Conservation (phyloP, 75 land plant genomes). For the Cryptomeria japonica region DNA sequence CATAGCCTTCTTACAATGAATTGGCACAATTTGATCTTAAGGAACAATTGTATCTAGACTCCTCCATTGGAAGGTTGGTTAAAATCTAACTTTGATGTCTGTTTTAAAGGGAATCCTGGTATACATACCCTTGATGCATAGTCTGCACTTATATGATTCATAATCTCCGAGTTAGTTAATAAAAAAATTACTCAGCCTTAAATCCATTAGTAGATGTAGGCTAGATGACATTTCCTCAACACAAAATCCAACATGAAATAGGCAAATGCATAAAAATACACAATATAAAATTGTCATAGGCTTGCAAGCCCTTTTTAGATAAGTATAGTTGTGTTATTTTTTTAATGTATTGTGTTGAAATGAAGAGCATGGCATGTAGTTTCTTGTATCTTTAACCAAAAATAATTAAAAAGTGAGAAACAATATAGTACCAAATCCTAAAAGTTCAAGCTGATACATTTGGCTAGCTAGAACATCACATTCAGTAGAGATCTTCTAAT, state of each 20-base stretch:
- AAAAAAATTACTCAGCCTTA: background rate
- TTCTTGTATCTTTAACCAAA: background rate
- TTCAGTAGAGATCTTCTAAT: background rate
- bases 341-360: background rate
- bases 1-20: too few species aligned
- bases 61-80: too few species aligned
- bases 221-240: background rate
- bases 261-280: background rate
- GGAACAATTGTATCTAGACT: too few species aligned
- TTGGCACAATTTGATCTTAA: too few species aligned
- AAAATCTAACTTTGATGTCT: too few species aligned
- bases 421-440: too few species aligned
- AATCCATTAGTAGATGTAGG: background rate
- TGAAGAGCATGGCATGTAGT: background rate
- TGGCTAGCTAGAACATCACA: background rate
- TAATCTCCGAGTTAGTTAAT: background rate
- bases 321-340: background rate
- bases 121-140: constrained; percentile 84
- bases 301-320: too few species aligned
- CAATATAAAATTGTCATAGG: background rate
- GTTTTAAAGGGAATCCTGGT: too few species aligned
- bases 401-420: too few species aligned
- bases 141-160: constrained; percentile 32
- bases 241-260: background rate
- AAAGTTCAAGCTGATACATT: too few species aligned